These are phyloP conservation scores for Taiozyma onychis DNA, from an alignment of 1,139 yeast genomes.

Conservation along the genomic window DNA sequence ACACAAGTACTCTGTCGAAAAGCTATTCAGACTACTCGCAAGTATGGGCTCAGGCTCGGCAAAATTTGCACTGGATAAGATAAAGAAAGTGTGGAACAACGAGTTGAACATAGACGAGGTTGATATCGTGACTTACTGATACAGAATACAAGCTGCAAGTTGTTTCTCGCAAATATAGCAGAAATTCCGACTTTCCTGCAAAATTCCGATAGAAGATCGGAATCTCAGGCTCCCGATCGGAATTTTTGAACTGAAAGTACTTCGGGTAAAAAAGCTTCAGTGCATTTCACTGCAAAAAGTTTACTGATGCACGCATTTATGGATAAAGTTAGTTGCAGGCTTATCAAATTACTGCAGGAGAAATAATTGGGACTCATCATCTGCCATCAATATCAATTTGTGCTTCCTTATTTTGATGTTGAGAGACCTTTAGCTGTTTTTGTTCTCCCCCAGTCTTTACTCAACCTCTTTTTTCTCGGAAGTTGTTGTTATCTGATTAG, in stretches of 20 bases:
- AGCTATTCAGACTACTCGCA: slow-evolving; percentile 53
- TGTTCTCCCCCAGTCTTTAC: neutral
- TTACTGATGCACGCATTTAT: neutral
- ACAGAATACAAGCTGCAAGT: neutral
- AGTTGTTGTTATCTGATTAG: neutral
- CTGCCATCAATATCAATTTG: neutral
- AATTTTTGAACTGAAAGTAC: neutral
- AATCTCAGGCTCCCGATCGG: neutral
- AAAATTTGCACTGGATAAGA: slow-evolving; percentile 39
- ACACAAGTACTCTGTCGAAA: slow-evolving; percentile 27
- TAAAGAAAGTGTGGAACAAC: slow-evolving; percentile 33
- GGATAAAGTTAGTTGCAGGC: neutral
- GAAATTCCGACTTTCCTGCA: neutral
- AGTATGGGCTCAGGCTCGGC: slow-evolving; percentile 44
- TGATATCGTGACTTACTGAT: slow-evolving; percentile 17
- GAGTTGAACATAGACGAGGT: slow-evolving; percentile 8
- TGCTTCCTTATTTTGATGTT: neutral
- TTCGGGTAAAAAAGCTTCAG: no score
- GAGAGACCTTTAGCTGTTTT: neutral
- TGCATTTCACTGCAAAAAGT: neutral
- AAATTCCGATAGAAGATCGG: neutral
- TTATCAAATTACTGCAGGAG: neutral
- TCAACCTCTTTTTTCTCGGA: neutral
- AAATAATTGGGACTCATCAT: neutral
- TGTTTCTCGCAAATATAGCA: neutral